Conservation (phyloP, 208 protist genomes). For the Leishmania martiniquensis region DNA sequence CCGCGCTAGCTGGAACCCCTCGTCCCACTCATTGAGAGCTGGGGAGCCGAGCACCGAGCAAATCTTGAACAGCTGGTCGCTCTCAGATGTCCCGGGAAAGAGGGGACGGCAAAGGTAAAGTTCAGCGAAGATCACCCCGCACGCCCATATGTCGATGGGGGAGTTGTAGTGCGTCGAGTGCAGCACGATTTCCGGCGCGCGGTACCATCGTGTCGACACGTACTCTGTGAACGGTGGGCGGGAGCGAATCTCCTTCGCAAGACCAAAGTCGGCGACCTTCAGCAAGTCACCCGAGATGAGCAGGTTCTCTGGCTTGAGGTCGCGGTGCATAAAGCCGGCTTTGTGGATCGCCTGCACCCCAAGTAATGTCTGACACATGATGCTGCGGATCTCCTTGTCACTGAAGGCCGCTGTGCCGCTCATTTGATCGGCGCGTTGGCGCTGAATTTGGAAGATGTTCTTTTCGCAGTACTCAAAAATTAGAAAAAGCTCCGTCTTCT, state of each 20-base stretch:
- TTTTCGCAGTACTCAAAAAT: conserved; percentile 98
- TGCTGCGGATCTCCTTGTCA: conserved; percentile 94
- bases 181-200: conserved; percentile 97
- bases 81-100: conserved; percentile 96
- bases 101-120: conserved; percentile 94
- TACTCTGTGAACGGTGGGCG: conserved; percentile 98
- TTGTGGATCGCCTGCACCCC: conserved; percentile 92
- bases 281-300: conserved; percentile 88
- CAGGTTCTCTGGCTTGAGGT: conserved; percentile 95
- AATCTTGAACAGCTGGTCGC: conserved; percentile 98
- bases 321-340: conserved; percentile 94
- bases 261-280: conserved; percentile 98
- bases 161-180: conserved; percentile 97
- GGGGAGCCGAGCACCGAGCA: conserved; percentile 94
- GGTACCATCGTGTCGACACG: conserved; percentile 98
- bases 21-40: conserved; percentile 86
- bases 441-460: conserved; percentile 97
- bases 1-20: conserved; percentile 91
- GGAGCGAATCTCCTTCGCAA: conserved; percentile 96
- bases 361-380: conserved; percentile 93
- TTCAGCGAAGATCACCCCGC: conserved; percentile 96
- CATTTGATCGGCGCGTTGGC: conserved; percentile 84
- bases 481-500: conserved; percentile 97
- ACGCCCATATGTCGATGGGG: conserved; percentile 98
- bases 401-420: conserved; percentile 89